phyloP scores from a whole-genome alignment of 2,329 filamentous ascomycete species.

The Hypoxylon sp. region DNA sequence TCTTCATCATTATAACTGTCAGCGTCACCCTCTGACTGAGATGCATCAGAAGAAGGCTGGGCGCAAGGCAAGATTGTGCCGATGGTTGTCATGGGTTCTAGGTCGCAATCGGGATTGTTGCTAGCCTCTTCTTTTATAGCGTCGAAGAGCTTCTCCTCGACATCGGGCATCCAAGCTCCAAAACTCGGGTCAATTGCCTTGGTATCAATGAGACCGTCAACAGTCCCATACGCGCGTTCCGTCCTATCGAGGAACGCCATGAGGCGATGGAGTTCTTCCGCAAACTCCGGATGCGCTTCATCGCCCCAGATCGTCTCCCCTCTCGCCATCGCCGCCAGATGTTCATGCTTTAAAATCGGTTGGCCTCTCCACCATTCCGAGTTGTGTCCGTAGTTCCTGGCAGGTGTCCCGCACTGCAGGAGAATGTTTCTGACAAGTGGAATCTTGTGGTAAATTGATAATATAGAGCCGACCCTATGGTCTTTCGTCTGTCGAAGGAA shows the following conservation, averaged over 20 bases:
- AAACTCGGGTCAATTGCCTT: constrained; percentile 52
- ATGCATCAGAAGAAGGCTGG: constrained; percentile 7
- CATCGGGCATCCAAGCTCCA: constrained; percentile 57
- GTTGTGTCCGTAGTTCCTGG: constrained; percentile 66
- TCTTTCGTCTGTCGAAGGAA: constrained; percentile 60
- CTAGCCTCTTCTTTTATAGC: constrained; percentile 41
- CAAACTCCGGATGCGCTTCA: constrained; percentile 56
- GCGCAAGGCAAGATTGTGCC: constrained; percentile 43
- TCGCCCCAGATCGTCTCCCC: constrained; percentile 52
- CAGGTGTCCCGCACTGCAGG: constrained; percentile 58
- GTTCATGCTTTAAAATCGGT: constrained; percentile 60
- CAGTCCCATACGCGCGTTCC: constrained; percentile 70
- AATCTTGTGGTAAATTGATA: constrained; percentile 72
- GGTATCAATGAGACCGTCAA: constrained; percentile 61
- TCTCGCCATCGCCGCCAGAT: constrained; percentile 53
- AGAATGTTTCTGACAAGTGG: constrained; percentile 69
- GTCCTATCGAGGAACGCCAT: constrained; percentile 74
- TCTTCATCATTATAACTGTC: constrained; percentile 51
- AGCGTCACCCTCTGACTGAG: constrained; percentile 23
- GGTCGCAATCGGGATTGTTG: constrained; percentile 41
- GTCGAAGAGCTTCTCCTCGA: constrained; percentile 60
- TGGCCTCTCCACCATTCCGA: constrained; percentile 73
- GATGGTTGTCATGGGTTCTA: constrained; percentile 45
- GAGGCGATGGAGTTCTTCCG: constrained; percentile 70
- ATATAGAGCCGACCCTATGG: constrained; percentile 65